These are phyloP conservation scores for Phytophthora crassamura DNA, from an alignment of 352 stramenopile species.

Conservation along the genomic window DNA sequence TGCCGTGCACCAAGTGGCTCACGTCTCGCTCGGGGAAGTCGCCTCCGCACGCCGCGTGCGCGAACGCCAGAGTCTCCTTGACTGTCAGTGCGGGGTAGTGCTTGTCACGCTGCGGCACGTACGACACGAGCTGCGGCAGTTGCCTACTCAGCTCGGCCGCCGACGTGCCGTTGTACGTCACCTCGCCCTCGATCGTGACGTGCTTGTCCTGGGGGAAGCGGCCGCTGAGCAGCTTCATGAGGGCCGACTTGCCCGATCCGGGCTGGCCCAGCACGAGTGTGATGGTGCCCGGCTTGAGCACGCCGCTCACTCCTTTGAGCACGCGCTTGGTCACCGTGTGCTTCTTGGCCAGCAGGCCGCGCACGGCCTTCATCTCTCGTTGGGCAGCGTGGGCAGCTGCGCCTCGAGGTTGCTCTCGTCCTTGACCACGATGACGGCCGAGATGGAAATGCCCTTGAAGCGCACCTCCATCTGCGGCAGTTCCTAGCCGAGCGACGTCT, in stretches of 20 bases:
- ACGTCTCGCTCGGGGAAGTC: too few relatives aligned
- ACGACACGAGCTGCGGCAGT: conserved; percentile 30
- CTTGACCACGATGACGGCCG: conserved; percentile 25
- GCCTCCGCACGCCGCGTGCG: too few relatives aligned
- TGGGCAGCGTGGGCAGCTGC: conserved; percentile 36
- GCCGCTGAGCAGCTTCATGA: conserved; percentile 35
- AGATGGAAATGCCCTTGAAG: conserved; percentile 17
- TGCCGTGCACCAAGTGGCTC: too few relatives aligned
- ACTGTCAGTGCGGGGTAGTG: conserved; percentile 34
- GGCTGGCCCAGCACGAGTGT: conserved; percentile 17
- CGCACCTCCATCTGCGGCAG: conserved; percentile 41
- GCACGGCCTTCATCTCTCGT: conserved; percentile 19
- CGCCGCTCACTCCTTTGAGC: too few relatives aligned
- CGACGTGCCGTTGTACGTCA: conserved; percentile 21
- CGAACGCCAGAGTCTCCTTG: conserved; percentile 34
- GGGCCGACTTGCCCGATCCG: conserved; percentile 17
- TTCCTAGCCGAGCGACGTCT: conserved; percentile 26
- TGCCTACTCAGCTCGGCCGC: conserved; percentile 8
- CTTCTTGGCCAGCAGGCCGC: conserved; percentile 17
- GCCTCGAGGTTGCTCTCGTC: conserved; percentile 1
- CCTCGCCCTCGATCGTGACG: conserved; percentile 21
- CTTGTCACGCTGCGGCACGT: conserved; percentile 33
- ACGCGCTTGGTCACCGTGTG: too few relatives aligned
- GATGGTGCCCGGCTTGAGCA: conserved; percentile 25
- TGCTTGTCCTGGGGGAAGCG: conserved; percentile 24